phyloP scores from a whole-genome alignment of 495 filamentous ascomycete genomes.

The Podospora pseudocomata region DNA sequence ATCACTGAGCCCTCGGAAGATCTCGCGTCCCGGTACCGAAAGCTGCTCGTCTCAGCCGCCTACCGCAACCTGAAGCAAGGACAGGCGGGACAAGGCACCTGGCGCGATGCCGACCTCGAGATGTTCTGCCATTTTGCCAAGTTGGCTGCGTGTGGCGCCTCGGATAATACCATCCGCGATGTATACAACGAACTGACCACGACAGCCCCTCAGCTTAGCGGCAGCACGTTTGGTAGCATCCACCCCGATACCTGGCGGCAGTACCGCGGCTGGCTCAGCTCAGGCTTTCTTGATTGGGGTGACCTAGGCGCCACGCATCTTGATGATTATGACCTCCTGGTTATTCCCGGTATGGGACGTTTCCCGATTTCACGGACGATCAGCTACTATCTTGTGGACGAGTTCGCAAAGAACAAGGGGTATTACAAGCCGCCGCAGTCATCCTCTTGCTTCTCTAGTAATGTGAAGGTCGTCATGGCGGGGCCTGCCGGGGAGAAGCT shows the following conservation, averaged over 20 bases:
- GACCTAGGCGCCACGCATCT: neutral
- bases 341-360: neutral
- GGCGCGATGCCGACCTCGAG: neutral
- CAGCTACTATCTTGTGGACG: neutral
- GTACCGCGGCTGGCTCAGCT: neutral
- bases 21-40: neutral
- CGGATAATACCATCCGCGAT: neutral
- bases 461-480: neutral
- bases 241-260: neutral
- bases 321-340: neutral
- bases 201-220: neutral
- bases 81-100: neutral
- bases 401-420: neutral
- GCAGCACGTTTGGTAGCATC: neutral
- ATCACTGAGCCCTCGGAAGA: neutral
- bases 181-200: neutral
- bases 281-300: neutral
- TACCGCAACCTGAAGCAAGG: conserved; percentile 1
- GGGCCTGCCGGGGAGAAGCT: neutral
- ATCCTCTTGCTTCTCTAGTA: neutral
- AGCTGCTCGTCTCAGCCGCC: neutral
- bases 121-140: conserved; percentile 2
- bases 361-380: neutral
- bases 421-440: neutral
- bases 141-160: neutral